Percentiles rank a stretch among this genome's conserved stretches.
Evolutionary conservation across 2,329 filamentous ascomycete species (phyloP).

Genomic region (Pseudogymnoascus destructans): DNA sequence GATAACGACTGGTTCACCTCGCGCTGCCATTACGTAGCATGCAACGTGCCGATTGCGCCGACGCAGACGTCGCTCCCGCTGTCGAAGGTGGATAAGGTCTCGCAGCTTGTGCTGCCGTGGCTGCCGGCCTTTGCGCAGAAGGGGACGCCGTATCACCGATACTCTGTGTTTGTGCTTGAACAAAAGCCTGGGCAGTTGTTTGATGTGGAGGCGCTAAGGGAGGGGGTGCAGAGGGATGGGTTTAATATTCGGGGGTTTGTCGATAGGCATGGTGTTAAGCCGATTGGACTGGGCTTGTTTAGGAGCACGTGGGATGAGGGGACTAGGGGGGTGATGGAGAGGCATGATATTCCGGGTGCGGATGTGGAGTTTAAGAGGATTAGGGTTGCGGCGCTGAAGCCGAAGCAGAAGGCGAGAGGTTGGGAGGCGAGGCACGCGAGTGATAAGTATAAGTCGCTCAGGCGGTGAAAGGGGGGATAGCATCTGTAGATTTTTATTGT

Average conservation of each 20-base stretch:
- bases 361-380: constrained; percentile 77
- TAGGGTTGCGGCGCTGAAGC: constrained; percentile 56
- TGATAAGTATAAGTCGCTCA: constrained; percentile 48
- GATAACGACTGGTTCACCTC: constrained; percentile 63
- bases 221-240: constrained; percentile 44
- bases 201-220: constrained; percentile 44
- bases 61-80: constrained; percentile 51
- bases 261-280: constrained; percentile 51
- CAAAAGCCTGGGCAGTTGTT: constrained; percentile 51
- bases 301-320: constrained; percentile 79
- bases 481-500: constrained; percentile 3
- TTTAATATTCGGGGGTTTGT: constrained; percentile 68
- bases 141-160: constrained; percentile 80
- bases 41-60: constrained; percentile 53
- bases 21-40: constrained; percentile 78
- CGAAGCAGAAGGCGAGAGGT: constrained; percentile 45
- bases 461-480: constrained; percentile 14
- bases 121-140: constrained; percentile 77
- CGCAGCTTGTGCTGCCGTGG: constrained; percentile 67
- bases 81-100: constrained; percentile 41
- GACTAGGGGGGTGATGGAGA: constrained; percentile 76
- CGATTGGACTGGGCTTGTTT: constrained; percentile 81
- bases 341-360: constrained; percentile 59
- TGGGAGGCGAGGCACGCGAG: constrained; percentile 55
- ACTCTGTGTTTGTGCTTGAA: constrained; percentile 72